phyloP scores from a whole-genome alignment of 139 green algal species.

The Parachlorella kessleri region DNA sequence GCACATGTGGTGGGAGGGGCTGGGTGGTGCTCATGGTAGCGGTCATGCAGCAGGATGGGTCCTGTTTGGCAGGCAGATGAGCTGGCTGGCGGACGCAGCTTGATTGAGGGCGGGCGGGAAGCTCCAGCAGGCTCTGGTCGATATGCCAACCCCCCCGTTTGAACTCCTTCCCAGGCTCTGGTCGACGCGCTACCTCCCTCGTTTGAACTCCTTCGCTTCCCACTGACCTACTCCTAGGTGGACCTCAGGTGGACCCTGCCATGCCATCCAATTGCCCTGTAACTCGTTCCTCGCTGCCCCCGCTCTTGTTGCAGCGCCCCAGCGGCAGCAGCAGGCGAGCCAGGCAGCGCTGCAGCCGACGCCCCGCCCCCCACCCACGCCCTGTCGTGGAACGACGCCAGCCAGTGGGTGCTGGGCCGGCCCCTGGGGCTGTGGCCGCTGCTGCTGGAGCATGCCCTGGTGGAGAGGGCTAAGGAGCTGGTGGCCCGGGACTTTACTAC shows the following conservation, averaged over 20 bases:
- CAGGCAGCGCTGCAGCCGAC: not conserved
- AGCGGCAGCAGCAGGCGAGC: not conserved
- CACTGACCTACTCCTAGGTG: not conserved
- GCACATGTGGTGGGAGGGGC: too few relatives aligned
- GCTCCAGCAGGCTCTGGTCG: too few relatives aligned
- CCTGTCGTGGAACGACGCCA: slow-evolving; percentile 61
- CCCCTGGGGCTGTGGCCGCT: slow-evolving; percentile 70
- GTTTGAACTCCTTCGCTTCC: not conserved
- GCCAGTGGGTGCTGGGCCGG: slow-evolving; percentile 75
- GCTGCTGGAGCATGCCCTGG: slow-evolving; percentile 73
- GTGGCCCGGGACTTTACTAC: slow-evolving; percentile 53
- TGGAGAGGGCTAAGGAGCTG: slow-evolving; percentile 59
- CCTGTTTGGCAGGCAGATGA: too few relatives aligned
- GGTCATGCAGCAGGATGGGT: too few relatives aligned
- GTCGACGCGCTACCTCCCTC: too few relatives aligned
- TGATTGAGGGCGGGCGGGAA: too few relatives aligned
- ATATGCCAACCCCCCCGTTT: too few relatives aligned
- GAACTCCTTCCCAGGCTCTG: too few relatives aligned
- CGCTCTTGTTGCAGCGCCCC: not conserved
- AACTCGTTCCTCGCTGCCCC: not conserved
- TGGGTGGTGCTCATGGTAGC: too few relatives aligned
- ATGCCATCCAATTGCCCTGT: not conserved
- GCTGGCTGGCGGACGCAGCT: too few relatives aligned
- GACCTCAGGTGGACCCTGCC: not conserved
- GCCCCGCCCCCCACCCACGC: not conserved